Evolutionary conservation across 768 basidiomycete species (phyloP), one percentile per base, ranked within the genome.

Genomic region (Rhodosporidiobolus sp.): DNA sequence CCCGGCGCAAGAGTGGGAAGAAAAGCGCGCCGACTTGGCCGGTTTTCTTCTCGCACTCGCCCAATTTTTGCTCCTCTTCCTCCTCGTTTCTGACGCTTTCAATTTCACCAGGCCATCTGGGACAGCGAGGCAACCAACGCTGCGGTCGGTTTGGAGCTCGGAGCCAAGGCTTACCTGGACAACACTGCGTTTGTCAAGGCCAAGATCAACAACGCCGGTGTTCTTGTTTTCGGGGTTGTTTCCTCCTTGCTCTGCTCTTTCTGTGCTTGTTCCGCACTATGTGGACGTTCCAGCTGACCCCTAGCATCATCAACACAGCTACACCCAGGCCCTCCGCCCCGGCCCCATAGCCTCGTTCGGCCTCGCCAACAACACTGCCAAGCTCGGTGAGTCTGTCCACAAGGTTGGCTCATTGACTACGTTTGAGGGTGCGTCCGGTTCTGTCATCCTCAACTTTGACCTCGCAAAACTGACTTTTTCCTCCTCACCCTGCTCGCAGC

Each of bases 191-290:
- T 91, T 80, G 86, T 97, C 84, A 98, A 99, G 87, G 91, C 94
- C 77, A 97, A 97, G 26, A 94, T 98, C 85, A 97, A 97, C 88
- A 95, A 94, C 84, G 81, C 88, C 69, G 94, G 94, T 85, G 86
- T 94, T 80, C 86, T 96, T 76, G 89, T 87, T 78, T 88, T 95
- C 76, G 60, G 34, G 89, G 61, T 30, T 35, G 48, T 55, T 20
- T 26, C 28, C 22, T 57, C 45, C 55, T 19, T 52, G 12, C 52
- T 46, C 43, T 46, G 30, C 26, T 22, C 20, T 46, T 59, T 1
- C 22, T 2, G 49, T 26, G 22, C 32, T 43, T 19, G 4, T 28
- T 17, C 19, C 16, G 22, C 5, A 4, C 55, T 46, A n/a, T n/a
- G n/a, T n/a, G n/a, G n/a, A 34, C 12, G 30, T 50, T 2, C 8